These are phyloP conservation scores for Emydomyces testavorans DNA, from an alignment of 2,329 filamentous ascomycete genomes.

Conservation along the genomic window DNA sequence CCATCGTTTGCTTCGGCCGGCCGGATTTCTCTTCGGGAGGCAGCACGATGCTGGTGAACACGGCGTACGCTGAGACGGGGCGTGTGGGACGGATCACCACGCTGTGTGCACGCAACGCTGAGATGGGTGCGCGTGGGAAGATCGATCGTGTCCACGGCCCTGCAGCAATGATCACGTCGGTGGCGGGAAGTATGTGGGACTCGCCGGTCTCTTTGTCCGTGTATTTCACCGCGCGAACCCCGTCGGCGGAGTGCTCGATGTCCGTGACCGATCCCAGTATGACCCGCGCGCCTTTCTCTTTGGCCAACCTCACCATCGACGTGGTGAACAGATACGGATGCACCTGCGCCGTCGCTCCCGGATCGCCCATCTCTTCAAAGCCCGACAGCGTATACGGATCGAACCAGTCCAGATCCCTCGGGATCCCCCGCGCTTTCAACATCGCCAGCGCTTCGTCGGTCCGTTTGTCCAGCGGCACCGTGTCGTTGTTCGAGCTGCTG, in stretches of 20 bases:
- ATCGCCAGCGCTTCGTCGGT: conserved; percentile 41
- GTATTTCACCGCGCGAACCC: conserved; percentile 54
- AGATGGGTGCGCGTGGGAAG: conserved; percentile 46
- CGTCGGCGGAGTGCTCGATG: conserved; percentile 46
- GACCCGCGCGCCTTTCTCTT: conserved; percentile 57
- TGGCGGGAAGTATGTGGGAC: conserved; percentile 43
- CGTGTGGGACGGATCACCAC: conserved; percentile 48
- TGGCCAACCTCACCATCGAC: conserved; percentile 64
- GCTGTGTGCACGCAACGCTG: conserved; percentile 50
- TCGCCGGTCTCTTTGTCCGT: conserved; percentile 41
- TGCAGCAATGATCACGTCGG: conserved; percentile 49
- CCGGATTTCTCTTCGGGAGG: conserved; percentile 39
- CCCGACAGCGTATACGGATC: conserved; percentile 51
- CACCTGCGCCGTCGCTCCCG: conserved; percentile 77
- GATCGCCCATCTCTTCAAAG: conserved; percentile 76
- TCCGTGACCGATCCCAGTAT: conserved; percentile 56
- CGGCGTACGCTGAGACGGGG: conserved; percentile 39
- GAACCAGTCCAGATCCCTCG: conserved; percentile 75
- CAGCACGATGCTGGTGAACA: conserved; percentile 74
- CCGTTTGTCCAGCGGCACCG: conserved; percentile 21
- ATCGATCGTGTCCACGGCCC: conserved; percentile 51
- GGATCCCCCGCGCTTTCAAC: conserved; percentile 51
- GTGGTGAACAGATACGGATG: conserved; percentile 88
- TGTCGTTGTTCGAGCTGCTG: conserved; percentile 21
- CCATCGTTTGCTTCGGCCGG: conserved; percentile 47